Conservation (phyloP, 108 stramenopile genomes). For the Skeletonema grethae region DNA sequence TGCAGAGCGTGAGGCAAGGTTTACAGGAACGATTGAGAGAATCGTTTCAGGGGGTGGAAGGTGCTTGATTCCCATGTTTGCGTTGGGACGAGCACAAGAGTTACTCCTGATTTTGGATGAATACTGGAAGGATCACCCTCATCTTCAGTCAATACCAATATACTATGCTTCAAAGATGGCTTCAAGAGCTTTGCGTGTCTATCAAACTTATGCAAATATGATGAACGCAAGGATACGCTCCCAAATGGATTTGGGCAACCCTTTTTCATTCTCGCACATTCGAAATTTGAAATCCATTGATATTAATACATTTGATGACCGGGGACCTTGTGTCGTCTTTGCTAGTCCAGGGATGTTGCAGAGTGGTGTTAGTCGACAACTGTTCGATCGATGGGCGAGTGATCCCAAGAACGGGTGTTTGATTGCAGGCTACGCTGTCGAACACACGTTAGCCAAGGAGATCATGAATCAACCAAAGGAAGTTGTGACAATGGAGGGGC, state of each 20-base stretch:
- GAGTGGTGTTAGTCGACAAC: slow-evolving; percentile 90
- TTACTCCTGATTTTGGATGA: slow-evolving; percentile 97
- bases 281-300: slow-evolving; percentile 89
- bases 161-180: slow-evolving; percentile 96
- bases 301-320: slow-evolving; percentile 88
- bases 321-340: slow-evolving; percentile 95
- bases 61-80: slow-evolving; percentile 97
- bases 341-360: slow-evolving; percentile 99
- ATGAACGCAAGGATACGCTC: slow-evolving; percentile 95
- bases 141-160: slow-evolving; percentile 93
- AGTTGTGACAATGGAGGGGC: slow-evolving; percentile 92
- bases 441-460: slow-evolving; percentile 97
- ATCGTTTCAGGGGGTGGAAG: slow-evolving; percentile 91
- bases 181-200: slow-evolving; percentile 91
- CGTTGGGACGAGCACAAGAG: slow-evolving; percentile 97
- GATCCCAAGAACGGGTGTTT: slow-evolving; percentile 96
- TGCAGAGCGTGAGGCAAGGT: slow-evolving; percentile 92
- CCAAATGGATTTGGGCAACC: slow-evolving; percentile 96
- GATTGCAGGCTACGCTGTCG: slow-evolving; percentile 98
- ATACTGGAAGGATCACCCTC: slow-evolving; percentile 96
- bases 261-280: slow-evolving; percentile 89
- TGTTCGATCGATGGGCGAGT: slow-evolving; percentile 97
- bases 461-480: slow-evolving; percentile 95
- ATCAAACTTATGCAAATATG: slow-evolving; percentile 98
- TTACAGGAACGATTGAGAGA: slow-evolving; percentile 88